Evolutionary conservation across 176 grass and related monocot species (phyloP).

Genomic region (Sorghum bicolor): DNA sequence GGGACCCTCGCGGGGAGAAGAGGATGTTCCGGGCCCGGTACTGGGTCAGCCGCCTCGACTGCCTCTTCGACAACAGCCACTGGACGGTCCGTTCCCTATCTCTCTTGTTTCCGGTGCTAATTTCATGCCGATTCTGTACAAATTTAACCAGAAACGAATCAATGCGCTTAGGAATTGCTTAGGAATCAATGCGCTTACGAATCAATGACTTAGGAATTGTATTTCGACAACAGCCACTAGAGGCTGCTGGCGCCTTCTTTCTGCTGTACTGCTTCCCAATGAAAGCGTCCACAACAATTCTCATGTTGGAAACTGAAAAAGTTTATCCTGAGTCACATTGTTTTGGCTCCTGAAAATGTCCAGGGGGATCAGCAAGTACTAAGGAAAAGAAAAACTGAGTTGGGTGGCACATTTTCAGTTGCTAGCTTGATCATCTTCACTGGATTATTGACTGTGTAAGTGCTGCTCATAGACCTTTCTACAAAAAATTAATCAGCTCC

Average conservation of each 20-base stretch:
- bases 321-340: not conserved
- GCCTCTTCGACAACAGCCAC: constrained; percentile 68
- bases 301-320: not conserved
- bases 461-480: not conserved
- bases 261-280: no score
- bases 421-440: constrained; percentile 69
- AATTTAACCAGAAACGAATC: not conserved
- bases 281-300: no score
- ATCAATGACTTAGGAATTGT: not conserved
- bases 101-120: not conserved
- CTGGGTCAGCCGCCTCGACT: constrained; percentile 79
- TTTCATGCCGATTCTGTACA: not conserved
- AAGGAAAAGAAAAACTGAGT: constrained; percentile 84
- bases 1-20: constrained; percentile 34
- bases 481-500: not conserved
- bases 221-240: no score
- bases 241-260: no score
- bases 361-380: constrained; percentile 76
- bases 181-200: not conserved
- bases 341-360: constrained; percentile 25
- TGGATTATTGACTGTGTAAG: constrained; percentile 82
- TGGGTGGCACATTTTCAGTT: constrained; percentile 83
- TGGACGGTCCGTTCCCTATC: constrained; percentile 45
- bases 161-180: not conserved
- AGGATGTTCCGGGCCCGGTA: constrained; percentile 60